These are phyloP conservation scores for Ilyonectria robusta DNA, from an alignment of 2,329 filamentous ascomycete species.

Conservation along the genomic window DNA sequence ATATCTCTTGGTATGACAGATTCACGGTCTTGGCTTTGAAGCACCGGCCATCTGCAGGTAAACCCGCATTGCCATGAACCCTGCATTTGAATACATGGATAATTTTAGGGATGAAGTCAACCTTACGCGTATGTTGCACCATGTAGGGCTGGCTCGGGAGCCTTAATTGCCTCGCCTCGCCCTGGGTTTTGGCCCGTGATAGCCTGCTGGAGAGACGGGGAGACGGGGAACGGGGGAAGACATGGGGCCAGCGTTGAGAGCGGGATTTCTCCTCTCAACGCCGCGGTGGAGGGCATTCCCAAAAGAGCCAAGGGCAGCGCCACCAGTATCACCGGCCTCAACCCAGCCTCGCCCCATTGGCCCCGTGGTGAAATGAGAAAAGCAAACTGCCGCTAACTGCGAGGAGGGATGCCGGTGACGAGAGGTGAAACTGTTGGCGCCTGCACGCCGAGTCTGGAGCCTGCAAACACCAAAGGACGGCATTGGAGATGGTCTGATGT, in stretches of 20 bases:
- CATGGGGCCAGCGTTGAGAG: slow-evolving; percentile 8
- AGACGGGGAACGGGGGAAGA: not conserved
- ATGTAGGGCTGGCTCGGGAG: slow-evolving; percentile 3
- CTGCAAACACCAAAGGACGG: not conserved
- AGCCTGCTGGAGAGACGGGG: not conserved
- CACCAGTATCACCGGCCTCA: slow-evolving; percentile 33
- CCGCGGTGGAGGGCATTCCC: slow-evolving; percentile 22
- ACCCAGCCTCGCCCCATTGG: slow-evolving; percentile 35
- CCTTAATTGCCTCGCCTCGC: not conserved
- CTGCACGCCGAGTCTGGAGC: slow-evolving; percentile 1
- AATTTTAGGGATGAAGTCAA: not conserved
- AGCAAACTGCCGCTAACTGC: slow-evolving; percentile 18
- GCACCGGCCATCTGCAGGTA: not conserved
- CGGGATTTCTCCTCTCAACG: slow-evolving; percentile 16
- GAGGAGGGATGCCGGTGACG: not conserved
- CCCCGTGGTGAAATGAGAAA: slow-evolving; percentile 37
- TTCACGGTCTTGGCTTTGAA: not conserved
- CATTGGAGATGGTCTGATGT: not conserved
- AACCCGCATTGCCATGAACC: not conserved
- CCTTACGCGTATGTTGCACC: not conserved
- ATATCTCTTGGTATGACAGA: slow-evolving; percentile 11
- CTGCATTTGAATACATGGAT: not conserved
- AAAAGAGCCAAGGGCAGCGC: slow-evolving; percentile 38
- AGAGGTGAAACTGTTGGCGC: slow-evolving; percentile 23
- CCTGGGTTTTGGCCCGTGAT: not conserved